phyloP scores from a whole-genome alignment of 371 early-diverging fungal genomes.

The Lichtheimia corymbifera region DNA sequence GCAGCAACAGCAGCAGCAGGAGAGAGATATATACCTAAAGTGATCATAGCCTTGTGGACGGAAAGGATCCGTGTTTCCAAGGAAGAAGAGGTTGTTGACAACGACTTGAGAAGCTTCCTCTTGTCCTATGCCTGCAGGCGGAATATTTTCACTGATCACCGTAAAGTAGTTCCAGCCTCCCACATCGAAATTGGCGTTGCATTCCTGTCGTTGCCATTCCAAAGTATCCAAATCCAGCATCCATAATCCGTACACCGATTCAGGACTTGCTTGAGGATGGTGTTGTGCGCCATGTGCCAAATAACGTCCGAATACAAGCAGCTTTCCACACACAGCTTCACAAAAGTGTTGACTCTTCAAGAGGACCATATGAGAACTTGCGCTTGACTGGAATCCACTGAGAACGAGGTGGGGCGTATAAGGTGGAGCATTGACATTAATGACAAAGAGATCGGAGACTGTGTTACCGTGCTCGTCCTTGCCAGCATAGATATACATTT shows the following conservation, averaged over 20 bases:
- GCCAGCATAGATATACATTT: slow-evolving; percentile 62
- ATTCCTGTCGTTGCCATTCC: slow-evolving; percentile 62
- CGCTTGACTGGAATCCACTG: slow-evolving; percentile 30
- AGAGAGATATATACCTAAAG: slow-evolving; percentile 37
- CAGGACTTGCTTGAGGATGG: slow-evolving; percentile 15
- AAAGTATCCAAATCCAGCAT: slow-evolving; percentile 64
- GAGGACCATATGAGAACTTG: slow-evolving; percentile 54
- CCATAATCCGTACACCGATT: slow-evolving; percentile 62
- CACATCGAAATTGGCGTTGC: slow-evolving; percentile 51
- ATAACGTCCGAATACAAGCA: slow-evolving; percentile 60
- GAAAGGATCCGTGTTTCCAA: slow-evolving; percentile 57
- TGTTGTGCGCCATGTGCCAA: slow-evolving; percentile 31
- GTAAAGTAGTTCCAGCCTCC: slow-evolving; percentile 72
- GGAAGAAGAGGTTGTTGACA: slow-evolving; percentile 45
- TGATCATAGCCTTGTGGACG: slow-evolving; percentile 64
- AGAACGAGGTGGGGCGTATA: slow-evolving; percentile 47
- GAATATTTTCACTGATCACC: slow-evolving; percentile 30
- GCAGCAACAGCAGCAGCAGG: background rate
- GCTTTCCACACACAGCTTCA: slow-evolving; percentile 62
- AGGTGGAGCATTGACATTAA: slow-evolving; percentile 53
- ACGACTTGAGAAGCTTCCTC: slow-evolving; percentile 21
- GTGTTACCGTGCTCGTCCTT: slow-evolving; percentile 65
- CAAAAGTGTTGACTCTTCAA: slow-evolving; percentile 69
- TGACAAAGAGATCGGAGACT: slow-evolving; percentile 58
- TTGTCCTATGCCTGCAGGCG: slow-evolving; percentile 12